Percentiles rank a stretch among this genome's conserved stretches.
Conservation (phyloP, 768 basidiomycete species). For the Kwoniella dejecticola region DNA sequence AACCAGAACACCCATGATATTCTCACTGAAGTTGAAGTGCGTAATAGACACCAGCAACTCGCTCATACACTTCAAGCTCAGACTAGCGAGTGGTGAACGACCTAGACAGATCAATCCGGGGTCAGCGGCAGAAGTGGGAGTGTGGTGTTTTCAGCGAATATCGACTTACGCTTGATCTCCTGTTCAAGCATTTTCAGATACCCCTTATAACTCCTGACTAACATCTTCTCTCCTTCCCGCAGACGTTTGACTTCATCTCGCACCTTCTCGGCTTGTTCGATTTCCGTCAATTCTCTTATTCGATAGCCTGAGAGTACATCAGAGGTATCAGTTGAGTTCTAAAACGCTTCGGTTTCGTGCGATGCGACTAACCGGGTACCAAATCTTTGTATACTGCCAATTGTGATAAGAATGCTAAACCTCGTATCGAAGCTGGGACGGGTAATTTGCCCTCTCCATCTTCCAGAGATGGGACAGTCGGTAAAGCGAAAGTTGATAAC, state of each 20-base stretch:
- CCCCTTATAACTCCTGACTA: slow-evolving; percentile 81
- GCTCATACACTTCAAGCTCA: slow-evolving; percentile 83
- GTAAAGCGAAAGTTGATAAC: slow-evolving; percentile 81
- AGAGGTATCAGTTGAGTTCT: not conserved
- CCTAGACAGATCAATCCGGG: too few species aligned
- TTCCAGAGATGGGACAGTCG: slow-evolving; percentile 69
- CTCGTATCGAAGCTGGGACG: slow-evolving; percentile 81
- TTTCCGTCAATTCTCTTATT: slow-evolving; percentile 85
- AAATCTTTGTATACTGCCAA: slow-evolving; percentile 94
- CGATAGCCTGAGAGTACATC: slow-evolving; percentile 67
- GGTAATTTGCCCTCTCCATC: slow-evolving; percentile 60
- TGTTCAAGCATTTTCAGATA: slow-evolving; percentile 82
- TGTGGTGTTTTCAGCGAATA: not conserved
- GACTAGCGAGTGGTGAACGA: slow-evolving; percentile 58
- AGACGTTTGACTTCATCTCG: slow-evolving; percentile 86
- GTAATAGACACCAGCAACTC: slow-evolving; percentile 76
- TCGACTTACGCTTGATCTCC: slow-evolving; percentile 75
- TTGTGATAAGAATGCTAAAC: slow-evolving; percentile 84
- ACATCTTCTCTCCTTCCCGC: slow-evolving; percentile 93
- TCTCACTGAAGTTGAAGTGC: slow-evolving; percentile 95
- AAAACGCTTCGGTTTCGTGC: too few species aligned
- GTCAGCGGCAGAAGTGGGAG: too few species aligned
- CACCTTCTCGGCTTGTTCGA: slow-evolving; percentile 89
- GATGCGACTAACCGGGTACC: slow-evolving; percentile 62
- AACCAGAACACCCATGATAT: slow-evolving; percentile 85